Evolutionary conservation across 148 eudicot species (phyloP), one percentile per base, ranked within the genome.

Genomic region (Rhododendron henanense): DNA sequence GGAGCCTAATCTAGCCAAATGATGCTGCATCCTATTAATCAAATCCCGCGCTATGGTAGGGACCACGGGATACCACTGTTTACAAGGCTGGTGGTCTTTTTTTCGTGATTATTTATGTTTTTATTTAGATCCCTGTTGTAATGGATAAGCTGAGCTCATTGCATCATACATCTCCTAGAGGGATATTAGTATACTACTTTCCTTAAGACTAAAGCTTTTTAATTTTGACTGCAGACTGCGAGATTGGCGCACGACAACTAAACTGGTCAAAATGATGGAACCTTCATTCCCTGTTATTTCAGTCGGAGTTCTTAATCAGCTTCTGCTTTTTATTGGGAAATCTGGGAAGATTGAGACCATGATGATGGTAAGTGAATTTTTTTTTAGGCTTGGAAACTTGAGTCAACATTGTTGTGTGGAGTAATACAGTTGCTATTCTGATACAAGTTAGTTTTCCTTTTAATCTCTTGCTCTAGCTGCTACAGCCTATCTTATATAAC

Each of bases 271-370:
- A 87, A 87, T 88, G 88, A 93, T 97, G 95, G 99, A 93, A 85
- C 93, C 94, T 73, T 89, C 94, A 14, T 88, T 94, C 73, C 88
- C 87, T 89, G 78, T 81, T 80, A 86, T 97, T 50, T 94, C 99
- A 48, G 92, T 90, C 33, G 99, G 99, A 85, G 87, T 92, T 88
- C 82, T 94, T 84, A 95, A 97, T 91, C 98, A 92, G 82, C 89
- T 97, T 87, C 87, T 97, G 87, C 94, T 92, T 85, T 90, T 91
- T 82, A 88, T 95, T 84, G 99, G 99, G 84, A 95, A 93, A 91
- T 89, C 90, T 84, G 99, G 99, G 89, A 97, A 93, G 86, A 87
- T 87, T 35, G 98, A 95, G 86, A 89, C 87, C 85, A 95, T 93
- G 98, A 94, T 97, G 94, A 97, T 93, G 99, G 99, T 97, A 90